phyloP scores from a whole-genome alignment of 257 asterid genomes.

The Ilex aquifolium region DNA sequence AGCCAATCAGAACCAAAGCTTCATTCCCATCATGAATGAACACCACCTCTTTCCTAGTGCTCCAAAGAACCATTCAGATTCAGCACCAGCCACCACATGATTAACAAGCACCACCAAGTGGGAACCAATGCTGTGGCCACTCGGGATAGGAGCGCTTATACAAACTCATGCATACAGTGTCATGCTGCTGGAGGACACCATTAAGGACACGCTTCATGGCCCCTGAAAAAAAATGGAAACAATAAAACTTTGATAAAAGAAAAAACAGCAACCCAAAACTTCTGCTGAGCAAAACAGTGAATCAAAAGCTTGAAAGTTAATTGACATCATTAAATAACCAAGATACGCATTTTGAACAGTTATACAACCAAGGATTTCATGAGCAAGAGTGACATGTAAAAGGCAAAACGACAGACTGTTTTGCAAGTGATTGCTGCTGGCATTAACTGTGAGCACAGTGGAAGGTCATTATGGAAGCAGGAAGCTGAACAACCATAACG shows the following conservation, averaged over 20 bases:
- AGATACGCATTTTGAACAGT: neutral
- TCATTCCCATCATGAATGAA: conserved; percentile 49
- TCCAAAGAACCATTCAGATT: neutral
- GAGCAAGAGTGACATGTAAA: no score
- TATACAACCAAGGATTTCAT: neutral
- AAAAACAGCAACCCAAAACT: neutral
- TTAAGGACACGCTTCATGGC: conserved; percentile 85
- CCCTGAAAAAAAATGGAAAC: conserved; percentile 34
- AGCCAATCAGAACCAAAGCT: conserved; percentile 62
- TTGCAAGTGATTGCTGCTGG: no score
- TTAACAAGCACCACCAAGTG: conserved; percentile 11
- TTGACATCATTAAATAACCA: neutral
- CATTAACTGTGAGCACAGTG: no score
- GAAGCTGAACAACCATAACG: no score
- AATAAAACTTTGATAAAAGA: no score
- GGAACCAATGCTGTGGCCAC: conserved; percentile 88
- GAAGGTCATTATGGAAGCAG: no score
- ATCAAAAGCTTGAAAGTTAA: neutral
- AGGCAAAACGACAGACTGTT: no score
- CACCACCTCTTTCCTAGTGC: conserved; percentile 3
- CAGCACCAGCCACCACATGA: neutral
- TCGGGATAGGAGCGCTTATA: conserved; percentile 83
- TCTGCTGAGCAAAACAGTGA: neutral
- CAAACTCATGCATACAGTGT: conserved; percentile 88
- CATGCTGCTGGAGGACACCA: conserved; percentile 84